These are phyloP conservation scores for Acidomyces sp. DNA, from an alignment of 495 filamentous ascomycete genomes.

Conservation along the genomic window DNA sequence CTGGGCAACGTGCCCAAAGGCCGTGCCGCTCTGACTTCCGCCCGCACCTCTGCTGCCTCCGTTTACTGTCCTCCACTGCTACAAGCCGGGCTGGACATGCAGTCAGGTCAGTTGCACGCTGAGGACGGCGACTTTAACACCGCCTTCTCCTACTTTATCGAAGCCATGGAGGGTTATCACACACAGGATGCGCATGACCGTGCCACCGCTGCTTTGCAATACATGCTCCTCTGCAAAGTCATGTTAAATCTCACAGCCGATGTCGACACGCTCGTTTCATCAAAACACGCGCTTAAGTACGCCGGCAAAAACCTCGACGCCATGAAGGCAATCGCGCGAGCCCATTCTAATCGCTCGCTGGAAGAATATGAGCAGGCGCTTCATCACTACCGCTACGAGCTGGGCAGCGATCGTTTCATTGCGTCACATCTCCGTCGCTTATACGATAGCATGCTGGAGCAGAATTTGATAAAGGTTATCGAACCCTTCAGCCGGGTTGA, in stretches of 20 bases:
- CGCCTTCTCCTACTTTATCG: constrained; percentile 96
- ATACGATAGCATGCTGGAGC: constrained; percentile 97
- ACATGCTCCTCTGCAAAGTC: constrained; percentile 99
- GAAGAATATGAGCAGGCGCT: constrained; percentile 95
- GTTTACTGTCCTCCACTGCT: constrained; percentile 93
- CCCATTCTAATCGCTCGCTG: constrained; percentile 83
- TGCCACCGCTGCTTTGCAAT: constrained; percentile 86
- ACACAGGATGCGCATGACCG: constrained; percentile 73
- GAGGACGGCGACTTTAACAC: constrained; percentile 99
- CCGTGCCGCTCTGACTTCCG: constrained; percentile 84
- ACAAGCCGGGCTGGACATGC: constrained; percentile 96
- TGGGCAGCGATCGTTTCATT: constrained; percentile 87
- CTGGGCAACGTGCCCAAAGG: constrained; percentile 94
- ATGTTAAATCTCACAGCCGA: constrained; percentile 96
- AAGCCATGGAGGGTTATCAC: constrained; percentile 93
- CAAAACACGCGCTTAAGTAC: constrained; percentile 92
- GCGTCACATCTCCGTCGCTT: constrained; percentile 84
- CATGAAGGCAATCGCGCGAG: constrained; percentile 95
- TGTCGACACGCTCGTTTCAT: constrained; percentile 80
- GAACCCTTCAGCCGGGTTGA: constrained; percentile 96
- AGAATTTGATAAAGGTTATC: constrained; percentile 98
- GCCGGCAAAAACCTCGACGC: constrained; percentile 88
- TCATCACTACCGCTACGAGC: constrained; percentile 73
- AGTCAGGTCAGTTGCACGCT: constrained; percentile 94
- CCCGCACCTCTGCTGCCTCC: constrained; percentile 84